A percentile compares a stretch with the other conserved stretches of the same genome.
Conservation (phyloP, 768 basidiomycete species). For the Auricularia auricula-judae region DNA sequence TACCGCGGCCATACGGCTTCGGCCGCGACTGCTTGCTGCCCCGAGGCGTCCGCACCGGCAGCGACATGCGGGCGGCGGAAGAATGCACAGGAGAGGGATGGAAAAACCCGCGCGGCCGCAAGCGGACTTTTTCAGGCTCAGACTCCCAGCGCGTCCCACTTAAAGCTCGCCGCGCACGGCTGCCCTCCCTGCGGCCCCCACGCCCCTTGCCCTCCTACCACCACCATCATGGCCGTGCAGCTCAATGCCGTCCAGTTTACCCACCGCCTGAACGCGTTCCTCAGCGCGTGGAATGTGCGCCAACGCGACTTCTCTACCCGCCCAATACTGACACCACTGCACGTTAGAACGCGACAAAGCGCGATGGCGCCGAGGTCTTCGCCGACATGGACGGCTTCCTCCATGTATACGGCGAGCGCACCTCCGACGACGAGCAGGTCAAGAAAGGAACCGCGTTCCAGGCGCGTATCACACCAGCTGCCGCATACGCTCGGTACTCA, state of each 20-base stretch:
- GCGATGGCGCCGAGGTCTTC: conserved; percentile 63
- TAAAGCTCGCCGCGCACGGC: background rate
- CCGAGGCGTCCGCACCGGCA: background rate
- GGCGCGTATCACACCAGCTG: conserved; percentile 31
- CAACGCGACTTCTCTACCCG: conserved; percentile 2
- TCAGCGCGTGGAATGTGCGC: conserved; percentile 55
- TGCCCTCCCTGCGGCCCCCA: background rate
- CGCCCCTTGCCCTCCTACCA: background rate
- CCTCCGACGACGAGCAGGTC: conserved; percentile 80
- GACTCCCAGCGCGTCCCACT: background rate
- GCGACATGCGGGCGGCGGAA: background rate
- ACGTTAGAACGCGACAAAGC: conserved; percentile 47
- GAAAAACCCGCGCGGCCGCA: background rate
- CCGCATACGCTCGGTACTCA: conserved; percentile 3
- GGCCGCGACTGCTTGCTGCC: background rate
- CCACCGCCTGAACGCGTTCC: conserved; percentile 45
- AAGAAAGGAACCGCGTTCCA: conserved; percentile 88
- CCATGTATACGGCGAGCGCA: conserved; percentile 62
- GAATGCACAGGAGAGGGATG: background rate
- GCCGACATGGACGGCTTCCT: conserved; percentile 59
- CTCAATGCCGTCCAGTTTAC: conserved; percentile 46
- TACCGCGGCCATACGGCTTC: background rate
- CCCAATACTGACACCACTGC: conserved; percentile 6
- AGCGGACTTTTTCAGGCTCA: background rate
- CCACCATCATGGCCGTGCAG: conserved; percentile 47